These are phyloP conservation scores for Passiflora organensis DNA, from an alignment of 345 rosid species.

Conservation along the genomic window DNA sequence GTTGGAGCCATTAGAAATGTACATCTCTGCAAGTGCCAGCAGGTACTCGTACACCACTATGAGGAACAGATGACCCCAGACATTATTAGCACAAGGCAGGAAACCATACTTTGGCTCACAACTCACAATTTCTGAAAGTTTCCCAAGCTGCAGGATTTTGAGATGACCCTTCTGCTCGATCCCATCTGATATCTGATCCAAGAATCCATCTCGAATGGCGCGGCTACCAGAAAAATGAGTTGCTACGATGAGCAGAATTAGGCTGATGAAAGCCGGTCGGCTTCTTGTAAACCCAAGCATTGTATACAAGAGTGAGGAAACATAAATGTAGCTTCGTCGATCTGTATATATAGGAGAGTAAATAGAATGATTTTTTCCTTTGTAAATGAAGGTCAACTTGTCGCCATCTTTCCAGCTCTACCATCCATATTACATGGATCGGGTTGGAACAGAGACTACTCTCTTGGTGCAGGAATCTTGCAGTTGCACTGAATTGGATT, in stretches of 20 bases:
- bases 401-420: too few species aligned
- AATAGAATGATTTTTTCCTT: too few species aligned
- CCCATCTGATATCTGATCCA: slow-evolving; percentile 13
- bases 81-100: slow-evolving; percentile 44
- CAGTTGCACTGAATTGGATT: too few species aligned
- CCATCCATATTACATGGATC: too few species aligned
- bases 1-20: slow-evolving; percentile 34
- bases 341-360: too few species aligned
- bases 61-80: slow-evolving; percentile 51
- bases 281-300: too few species aligned
- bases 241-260: slow-evolving; percentile 12
- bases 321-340: too few species aligned
- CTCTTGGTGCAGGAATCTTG: too few species aligned
- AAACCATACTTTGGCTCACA: slow-evolving; percentile 41
- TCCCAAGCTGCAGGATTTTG: background rate
- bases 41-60: slow-evolving; percentile 40
- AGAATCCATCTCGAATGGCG: slow-evolving; percentile 7
- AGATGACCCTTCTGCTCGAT: slow-evolving; percentile 1
- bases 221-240: slow-evolving; percentile 17
- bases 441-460: too few species aligned
- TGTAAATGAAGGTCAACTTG: too few species aligned
- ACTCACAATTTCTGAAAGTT: slow-evolving; percentile 24
- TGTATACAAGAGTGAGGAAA: too few species aligned
- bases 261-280: slow-evolving; percentile 7
- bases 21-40: slow-evolving; percentile 26